phyloP scores from a whole-genome alignment of 208 protist species.

The Crithidia brevicula region DNA sequence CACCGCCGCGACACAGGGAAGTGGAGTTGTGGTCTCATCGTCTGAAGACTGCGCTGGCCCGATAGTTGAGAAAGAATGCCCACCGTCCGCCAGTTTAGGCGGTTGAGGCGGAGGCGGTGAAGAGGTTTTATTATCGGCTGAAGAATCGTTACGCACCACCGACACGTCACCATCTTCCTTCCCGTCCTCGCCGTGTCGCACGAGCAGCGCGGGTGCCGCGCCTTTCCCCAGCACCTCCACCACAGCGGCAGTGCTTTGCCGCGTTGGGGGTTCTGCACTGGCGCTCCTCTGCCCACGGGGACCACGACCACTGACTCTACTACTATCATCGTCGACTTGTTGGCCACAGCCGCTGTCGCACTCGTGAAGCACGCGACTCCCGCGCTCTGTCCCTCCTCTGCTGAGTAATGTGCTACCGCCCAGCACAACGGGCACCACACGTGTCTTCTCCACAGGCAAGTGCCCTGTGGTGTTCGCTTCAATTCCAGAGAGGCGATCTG shows the following conservation, averaged over 20 bases:
- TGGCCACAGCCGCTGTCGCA: background rate
- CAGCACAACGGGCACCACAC: background rate
- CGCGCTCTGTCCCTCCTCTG: background rate
- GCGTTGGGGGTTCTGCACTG: too few relatives aligned
- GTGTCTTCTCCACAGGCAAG: background rate
- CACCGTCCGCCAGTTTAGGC: too few relatives aligned
- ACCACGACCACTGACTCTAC: background rate
- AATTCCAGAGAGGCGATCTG: background rate
- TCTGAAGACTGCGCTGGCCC: background rate
- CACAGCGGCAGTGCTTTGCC: too few relatives aligned
- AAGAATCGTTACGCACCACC: constrained; percentile 9
- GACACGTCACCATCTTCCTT: constrained; percentile 1
- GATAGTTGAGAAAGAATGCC: too few relatives aligned
- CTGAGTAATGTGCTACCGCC: background rate
- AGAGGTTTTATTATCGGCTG: too few relatives aligned
- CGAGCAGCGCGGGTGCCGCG: too few relatives aligned
- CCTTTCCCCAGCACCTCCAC: too few relatives aligned
- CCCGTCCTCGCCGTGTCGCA: too few relatives aligned
- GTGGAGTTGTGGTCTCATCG: constrained; percentile 7
- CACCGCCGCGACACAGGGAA: constrained; percentile 5
- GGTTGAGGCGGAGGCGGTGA: too few relatives aligned
- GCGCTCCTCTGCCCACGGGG: too few relatives aligned
- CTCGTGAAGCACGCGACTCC: background rate
- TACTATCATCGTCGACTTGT: background rate
- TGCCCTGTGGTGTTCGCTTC: background rate